phyloP scores from a whole-genome alignment of 2,329 filamentous ascomycete genomes.

The Fusarium buxicola region DNA sequence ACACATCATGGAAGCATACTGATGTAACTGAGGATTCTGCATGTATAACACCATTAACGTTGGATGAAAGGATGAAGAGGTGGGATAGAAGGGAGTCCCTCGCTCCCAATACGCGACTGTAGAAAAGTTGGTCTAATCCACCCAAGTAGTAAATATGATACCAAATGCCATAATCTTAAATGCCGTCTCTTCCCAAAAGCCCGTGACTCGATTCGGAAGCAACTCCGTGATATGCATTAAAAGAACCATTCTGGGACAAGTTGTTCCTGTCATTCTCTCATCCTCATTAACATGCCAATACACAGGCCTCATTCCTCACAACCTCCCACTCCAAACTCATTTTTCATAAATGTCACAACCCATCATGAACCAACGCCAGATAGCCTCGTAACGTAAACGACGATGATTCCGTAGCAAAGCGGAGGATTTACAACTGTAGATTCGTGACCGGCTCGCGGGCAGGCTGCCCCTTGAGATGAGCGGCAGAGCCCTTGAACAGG shows the following conservation, averaged over 20 bases:
- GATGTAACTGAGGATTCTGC: slow-evolving; percentile 15
- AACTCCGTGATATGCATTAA: not conserved
- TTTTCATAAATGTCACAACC: not conserved
- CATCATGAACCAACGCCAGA: slow-evolving; percentile 19
- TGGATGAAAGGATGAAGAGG: slow-evolving; percentile 26
- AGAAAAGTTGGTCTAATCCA: slow-evolving; percentile 21
- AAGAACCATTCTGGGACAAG: slow-evolving; percentile 9
- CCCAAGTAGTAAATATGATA: slow-evolving; percentile 29
- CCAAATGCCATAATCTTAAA: slow-evolving; percentile 4
- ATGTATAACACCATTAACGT: slow-evolving; percentile 22
- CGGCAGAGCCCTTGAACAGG: slow-evolving; percentile 92
- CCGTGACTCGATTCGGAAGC: not conserved
- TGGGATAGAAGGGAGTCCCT: slow-evolving; percentile 26
- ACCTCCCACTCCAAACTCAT: slow-evolving; percentile 3
- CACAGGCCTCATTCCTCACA: slow-evolving; percentile 19
- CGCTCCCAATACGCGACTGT: slow-evolving; percentile 26
- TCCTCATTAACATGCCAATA: slow-evolving; percentile 41
- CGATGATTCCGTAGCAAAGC: not conserved
- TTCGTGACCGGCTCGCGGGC: slow-evolving; percentile 52
- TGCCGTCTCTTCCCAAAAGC: not conserved
- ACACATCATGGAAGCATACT: slow-evolving; percentile 19
- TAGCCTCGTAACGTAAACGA: slow-evolving; percentile 8
- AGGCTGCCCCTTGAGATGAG: slow-evolving; percentile 76
- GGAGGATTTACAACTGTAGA: slow-evolving; percentile 49
- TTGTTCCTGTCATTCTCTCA: slow-evolving; percentile 25